phyloP scores from a whole-genome alignment of 768 basidiomycete species.

The Mycena haematopus region DNA sequence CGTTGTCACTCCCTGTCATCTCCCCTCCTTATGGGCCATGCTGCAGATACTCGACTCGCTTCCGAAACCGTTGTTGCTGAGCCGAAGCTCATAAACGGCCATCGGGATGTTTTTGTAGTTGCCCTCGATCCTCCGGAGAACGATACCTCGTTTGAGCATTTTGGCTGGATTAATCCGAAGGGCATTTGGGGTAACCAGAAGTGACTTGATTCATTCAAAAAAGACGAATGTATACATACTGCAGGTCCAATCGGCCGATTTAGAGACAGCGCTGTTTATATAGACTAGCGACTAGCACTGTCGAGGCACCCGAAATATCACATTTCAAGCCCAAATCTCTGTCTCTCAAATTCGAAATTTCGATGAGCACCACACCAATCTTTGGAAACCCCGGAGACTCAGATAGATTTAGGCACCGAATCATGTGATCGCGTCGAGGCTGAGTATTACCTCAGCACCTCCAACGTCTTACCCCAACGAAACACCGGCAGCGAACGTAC shows the following conservation, averaged over 20 bases:
- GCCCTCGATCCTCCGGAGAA: slow-evolving; percentile 31
- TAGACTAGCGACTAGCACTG: no score
- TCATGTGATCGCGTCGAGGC: slow-evolving; percentile 4
- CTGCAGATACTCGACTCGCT: slow-evolving; percentile 1
- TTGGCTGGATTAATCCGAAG: slow-evolving; percentile 39
- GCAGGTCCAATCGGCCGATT: neutral
- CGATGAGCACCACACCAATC: no score
- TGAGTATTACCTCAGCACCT: neutral
- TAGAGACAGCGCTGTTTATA: no score
- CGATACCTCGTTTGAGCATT: slow-evolving; percentile 28
- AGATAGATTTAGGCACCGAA: no score
- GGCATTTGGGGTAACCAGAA: slow-evolving; percentile 34
- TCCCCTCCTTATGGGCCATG: neutral
- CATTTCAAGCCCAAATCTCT: no score
- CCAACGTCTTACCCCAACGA: neutral
- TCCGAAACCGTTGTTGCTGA: slow-evolving; percentile 4
- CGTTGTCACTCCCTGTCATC: neutral
- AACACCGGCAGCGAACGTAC: neutral
- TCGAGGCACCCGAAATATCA: no score
- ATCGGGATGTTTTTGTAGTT: slow-evolving; percentile 12
- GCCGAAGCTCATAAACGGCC: slow-evolving; percentile 22
- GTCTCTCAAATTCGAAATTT: no score
- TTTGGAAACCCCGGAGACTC: no score
- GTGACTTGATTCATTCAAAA: neutral
- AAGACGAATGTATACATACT: neutral